These are phyloP conservation scores for Chytridium lagenaria DNA, from an alignment of 371 early-diverging fungal genomes.

Conservation along the genomic window DNA sequence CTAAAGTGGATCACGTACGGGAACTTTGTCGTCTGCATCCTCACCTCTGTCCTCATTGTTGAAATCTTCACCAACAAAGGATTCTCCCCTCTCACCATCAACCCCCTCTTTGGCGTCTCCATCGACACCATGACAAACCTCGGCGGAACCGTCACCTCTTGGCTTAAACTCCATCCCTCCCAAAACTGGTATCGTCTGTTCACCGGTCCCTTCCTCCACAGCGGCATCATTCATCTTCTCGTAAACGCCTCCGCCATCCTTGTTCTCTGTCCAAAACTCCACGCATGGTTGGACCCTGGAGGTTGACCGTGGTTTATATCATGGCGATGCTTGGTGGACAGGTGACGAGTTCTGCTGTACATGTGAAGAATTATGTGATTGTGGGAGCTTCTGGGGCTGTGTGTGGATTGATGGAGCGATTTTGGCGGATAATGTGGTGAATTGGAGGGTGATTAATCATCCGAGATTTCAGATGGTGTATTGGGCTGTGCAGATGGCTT, in stretches of 20 bases:
- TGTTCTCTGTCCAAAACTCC: background rate
- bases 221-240: constrained; percentile 9
- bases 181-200: background rate
- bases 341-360: background rate
- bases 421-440: constrained; percentile 1
- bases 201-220: background rate
- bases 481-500: background rate
- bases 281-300: background rate
- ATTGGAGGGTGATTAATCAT: constrained; percentile 14
- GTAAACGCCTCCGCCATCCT: background rate
- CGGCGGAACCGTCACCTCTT: constrained; percentile 5
- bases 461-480: constrained; percentile 13
- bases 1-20: background rate
- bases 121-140: background rate
- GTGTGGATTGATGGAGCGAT: constrained; percentile 11
- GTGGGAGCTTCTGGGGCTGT: constrained; percentile 13
- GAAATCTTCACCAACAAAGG: background rate
- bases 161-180: background rate
- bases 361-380: background rate
- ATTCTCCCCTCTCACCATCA: constrained; percentile 6
- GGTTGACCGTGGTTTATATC: background rate
- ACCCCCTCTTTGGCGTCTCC: constrained; percentile 15
- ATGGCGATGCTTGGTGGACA: constrained; percentile 14
- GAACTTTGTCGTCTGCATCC: background rate
- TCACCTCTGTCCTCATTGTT: background rate